Evolutionary conservation across 129 eudicot species (phyloP), one percentile per base, ranked within the genome.

Genomic region (Tanacetum coccineum): DNA sequence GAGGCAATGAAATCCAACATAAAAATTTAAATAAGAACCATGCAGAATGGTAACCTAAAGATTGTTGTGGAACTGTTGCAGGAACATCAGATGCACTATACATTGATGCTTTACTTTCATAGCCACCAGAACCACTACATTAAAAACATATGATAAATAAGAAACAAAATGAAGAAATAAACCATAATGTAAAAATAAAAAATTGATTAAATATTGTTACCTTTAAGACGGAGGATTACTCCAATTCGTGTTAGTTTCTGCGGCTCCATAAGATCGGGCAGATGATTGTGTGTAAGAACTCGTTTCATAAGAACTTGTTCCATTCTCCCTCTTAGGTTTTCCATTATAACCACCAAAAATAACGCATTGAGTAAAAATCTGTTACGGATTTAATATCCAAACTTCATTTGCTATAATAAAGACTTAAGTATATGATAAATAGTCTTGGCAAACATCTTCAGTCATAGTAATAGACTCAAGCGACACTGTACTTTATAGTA

Each of bases 311-410:
- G 26, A 22, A 22, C 26, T 22, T 22, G 26, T 70, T 55, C 96
- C 96, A 52, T 88, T 83, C 62, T 91, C 98, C 84, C 82, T 91
- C 78, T 79, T 83, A 44, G 79, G 48, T 70, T 78, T 91, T 3
- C 82, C 89, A 61, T 81, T 82, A 59, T 73, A 72, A 62, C 78
- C 83, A 70, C 79, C 87, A 67, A 2, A n/a, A n/a, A n/a, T n/a
- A n/a, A n/a, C n/a, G n/a, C n/a, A n/a, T n/a, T n/a, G n/a, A n/a
- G n/a, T n/a, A n/a, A n/a, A n/a, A n/a, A n/a, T n/a, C n/a, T n/a
- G n/a, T n/a, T n/a, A n/a, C n/a, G n/a, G n/a, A n/a, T n/a, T n/a
- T n/a, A n/a, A n/a, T n/a, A n/a, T n/a, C n/a, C n/a, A n/a, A n/a
- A n/a, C n/a, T n/a, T n/a, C n/a, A n/a, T n/a, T n/a, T n/a, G n/a